Base-by-base conservation (phyloP, 2,329 filamentous ascomycete genomes). In the Arachnopeziza araneosa region DNA sequence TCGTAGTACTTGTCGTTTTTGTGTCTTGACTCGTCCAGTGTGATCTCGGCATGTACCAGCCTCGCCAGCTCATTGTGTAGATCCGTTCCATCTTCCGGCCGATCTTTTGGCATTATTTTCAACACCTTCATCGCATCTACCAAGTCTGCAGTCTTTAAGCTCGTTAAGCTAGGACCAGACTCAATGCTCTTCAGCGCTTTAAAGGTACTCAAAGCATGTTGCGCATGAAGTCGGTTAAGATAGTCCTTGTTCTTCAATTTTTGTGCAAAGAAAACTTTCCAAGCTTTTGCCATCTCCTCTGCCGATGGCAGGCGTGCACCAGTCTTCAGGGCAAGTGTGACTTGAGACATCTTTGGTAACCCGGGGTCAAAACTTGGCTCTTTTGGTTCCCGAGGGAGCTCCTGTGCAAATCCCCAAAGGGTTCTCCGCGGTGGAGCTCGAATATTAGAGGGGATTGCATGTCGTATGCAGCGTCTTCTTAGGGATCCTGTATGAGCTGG, bases 271-370 rank as follows among this genome's bases (percentile, higher is more conserved):
- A 93, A 86, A 10, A 79, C 75, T 58, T 76, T 79, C 72, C 89
- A 87, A 5, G 89, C 90, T 44, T 82, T 77, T 0, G 84, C 74
- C 1, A 96, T 77, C 36, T 89, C 83, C n/a, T 79, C 72, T 2
- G 79, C 76, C 0, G 83, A 74, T 19, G 90, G 91, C 10, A 84
- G 82, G 36, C 91, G 83, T 44, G 86, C 78, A 56, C 83, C 80
- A 59, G 89, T 81, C 56, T 82, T 79, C 66, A 87, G 76, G 62
- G 84, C 82, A 66, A 83, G 83, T 56, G 83, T 78, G 72, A 91
- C 82, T 60, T 89, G 82, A 68, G 89, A 82, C 76, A 96, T 83
- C 19, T 81, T 82, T 64, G 85, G 84, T 69, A 92, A 83, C 57
- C 91, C 92, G 0, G 84, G 88, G 68, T 86, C 89, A 62, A 86